phyloP scores from a whole-genome alignment of 331 rosid genomes.

The Rosa hybrid region DNA sequence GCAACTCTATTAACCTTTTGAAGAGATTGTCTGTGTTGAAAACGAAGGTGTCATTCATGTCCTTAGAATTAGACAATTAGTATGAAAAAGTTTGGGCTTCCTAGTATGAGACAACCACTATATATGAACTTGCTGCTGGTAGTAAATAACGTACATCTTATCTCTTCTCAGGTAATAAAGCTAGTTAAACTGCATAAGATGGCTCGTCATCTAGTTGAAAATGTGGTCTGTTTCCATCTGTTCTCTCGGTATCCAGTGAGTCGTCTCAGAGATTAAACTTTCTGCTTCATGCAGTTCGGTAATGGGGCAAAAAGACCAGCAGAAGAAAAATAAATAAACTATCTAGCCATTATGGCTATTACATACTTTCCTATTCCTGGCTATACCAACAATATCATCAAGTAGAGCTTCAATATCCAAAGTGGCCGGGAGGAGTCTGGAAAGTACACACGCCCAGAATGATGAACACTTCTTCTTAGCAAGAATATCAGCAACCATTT shows the following conservation, averaged over 20 bases:
- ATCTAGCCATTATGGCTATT: no score
- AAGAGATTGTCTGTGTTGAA: constrained; percentile 51
- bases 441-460: no score
- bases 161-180: constrained; percentile 42
- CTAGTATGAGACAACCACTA: not conserved
- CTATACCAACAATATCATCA: no score
- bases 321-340: no score
- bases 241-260: constrained; percentile 44
- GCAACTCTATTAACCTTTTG: constrained; percentile 58
- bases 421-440: no score
- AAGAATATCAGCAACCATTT: no score
- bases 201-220: constrained; percentile 64
- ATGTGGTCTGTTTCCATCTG: constrained; percentile 67
- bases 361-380: no score
- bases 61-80: not conserved
- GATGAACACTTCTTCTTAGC: no score
- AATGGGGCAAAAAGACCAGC: no score
- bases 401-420: no score
- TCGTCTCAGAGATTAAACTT: constrained; percentile 41
- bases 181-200: constrained; percentile 51
- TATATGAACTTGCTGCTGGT: not conserved
- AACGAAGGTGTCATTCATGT: constrained; percentile 51
- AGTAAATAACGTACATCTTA: not conserved
- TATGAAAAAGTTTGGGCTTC: not conserved
- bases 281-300: constrained; percentile 48